phyloP scores from a whole-genome alignment of 148 eudicot species.

The Camellia japonica region DNA sequence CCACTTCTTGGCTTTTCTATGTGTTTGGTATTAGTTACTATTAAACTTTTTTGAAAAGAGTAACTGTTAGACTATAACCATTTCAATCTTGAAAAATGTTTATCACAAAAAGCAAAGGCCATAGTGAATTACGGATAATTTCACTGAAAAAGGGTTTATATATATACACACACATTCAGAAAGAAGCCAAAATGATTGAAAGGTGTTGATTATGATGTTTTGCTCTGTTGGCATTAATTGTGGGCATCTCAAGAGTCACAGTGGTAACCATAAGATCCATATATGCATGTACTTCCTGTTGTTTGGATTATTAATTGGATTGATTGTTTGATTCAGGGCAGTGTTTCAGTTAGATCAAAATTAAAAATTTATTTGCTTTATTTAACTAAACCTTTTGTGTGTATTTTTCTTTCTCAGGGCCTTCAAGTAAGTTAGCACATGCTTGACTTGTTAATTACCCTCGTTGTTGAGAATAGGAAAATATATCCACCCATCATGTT shows the following conservation, averaged over 20 bases:
- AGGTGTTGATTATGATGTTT: neutral
- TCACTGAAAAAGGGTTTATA: neutral
- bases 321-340: neutral
- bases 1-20: neutral
- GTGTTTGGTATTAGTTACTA: neutral
- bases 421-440: neutral
- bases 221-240: constrained; percentile 3
- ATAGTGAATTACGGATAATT: neutral
- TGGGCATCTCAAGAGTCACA: neutral
- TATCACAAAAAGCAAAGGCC: neutral
- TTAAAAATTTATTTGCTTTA: neutral
- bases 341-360: neutral
- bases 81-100: neutral
- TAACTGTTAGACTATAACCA: neutral
- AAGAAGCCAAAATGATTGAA: neutral
- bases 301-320: neutral
- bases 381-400: neutral
- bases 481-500: neutral
- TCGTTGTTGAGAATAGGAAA: neutral
- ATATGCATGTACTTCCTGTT: neutral
- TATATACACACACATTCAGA: neutral
- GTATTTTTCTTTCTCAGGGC: neutral
- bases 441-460: neutral
- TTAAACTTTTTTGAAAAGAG: neutral
- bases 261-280: neutral